phyloP scores from a whole-genome alignment of 345 rosid species.

The Clausena lansium region DNA sequence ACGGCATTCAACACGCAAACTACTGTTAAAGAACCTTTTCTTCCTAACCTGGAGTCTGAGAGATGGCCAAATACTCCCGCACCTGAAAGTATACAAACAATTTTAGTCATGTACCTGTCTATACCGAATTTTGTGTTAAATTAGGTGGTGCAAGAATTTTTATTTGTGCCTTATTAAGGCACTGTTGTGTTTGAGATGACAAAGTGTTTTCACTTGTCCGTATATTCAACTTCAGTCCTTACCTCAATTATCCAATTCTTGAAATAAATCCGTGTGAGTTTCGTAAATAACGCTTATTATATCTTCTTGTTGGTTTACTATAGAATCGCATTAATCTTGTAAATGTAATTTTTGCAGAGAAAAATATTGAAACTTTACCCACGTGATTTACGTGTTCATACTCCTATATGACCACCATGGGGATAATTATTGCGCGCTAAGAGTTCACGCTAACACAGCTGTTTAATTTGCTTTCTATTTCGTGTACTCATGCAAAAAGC shows the following conservation, averaged over 20 bases:
- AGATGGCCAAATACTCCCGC: slow-evolving; percentile 93
- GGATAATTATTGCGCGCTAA: background rate
- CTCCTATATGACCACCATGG: no score
- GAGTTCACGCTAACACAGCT: background rate
- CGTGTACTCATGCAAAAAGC: background rate
- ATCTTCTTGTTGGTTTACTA: background rate
- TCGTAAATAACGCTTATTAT: background rate
- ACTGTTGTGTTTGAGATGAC: background rate
- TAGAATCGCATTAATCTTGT: background rate
- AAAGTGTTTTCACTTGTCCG: background rate
- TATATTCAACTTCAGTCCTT: background rate
- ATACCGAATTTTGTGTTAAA: no score
- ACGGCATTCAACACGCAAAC: slow-evolving; percentile 73
- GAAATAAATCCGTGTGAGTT: background rate
- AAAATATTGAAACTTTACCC: background rate
- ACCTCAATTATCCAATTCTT: background rate
- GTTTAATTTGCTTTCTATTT: background rate
- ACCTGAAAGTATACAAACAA: slow-evolving; percentile 42
- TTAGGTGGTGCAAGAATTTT: background rate
- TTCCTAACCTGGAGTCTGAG: slow-evolving; percentile 83
- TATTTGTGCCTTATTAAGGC: no score
- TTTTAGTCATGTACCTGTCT: background rate
- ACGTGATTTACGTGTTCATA: background rate
- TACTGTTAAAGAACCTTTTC: slow-evolving; percentile 82
- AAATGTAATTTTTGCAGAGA: background rate